A percentile compares a stretch with the other conserved stretches of the same genome.
phyloP scores from a whole-genome alignment of 73 alveolate species.

The Paramecium pentaurelia region DNA sequence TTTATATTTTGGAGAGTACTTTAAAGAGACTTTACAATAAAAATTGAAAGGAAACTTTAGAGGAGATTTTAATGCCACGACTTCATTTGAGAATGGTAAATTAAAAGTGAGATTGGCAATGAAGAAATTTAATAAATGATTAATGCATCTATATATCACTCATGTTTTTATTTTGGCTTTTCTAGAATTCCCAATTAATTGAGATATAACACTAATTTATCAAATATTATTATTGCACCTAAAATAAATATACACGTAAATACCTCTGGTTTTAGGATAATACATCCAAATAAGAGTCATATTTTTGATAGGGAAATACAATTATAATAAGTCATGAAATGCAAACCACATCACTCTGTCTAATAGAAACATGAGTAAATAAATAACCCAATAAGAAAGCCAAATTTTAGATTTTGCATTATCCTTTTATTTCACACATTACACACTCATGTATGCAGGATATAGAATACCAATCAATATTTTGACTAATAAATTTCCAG shows the following conservation, averaged over 20 bases:
- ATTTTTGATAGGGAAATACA: constrained; percentile 16
- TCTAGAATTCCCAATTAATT: not conserved
- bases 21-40: not conserved
- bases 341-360: constrained; percentile 40
- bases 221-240: constrained; percentile 39
- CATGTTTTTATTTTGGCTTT: not conserved
- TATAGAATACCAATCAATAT: constrained; percentile 32
- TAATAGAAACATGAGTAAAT: not conserved
- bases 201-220: not conserved
- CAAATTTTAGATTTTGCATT: not conserved
- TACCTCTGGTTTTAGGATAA: constrained; percentile 48
- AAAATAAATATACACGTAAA: not conserved
- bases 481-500: constrained; percentile 21
- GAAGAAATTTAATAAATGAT: constrained; percentile 20
- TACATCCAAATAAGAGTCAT: constrained; percentile 36
- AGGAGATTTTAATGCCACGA: constrained; percentile 10
- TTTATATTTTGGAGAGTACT: constrained; percentile 25
- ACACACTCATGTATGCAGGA: constrained; percentile 38
- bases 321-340: not conserved
- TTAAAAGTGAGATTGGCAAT: constrained; percentile 12
- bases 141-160: not conserved
- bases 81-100: not conserved
- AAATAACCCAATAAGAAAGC: constrained; percentile 30
- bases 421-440: not conserved
- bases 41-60: constrained; percentile 4